phyloP scores from a whole-genome alignment of 768 basidiomycete species.

The Lenzites betulinus region DNA sequence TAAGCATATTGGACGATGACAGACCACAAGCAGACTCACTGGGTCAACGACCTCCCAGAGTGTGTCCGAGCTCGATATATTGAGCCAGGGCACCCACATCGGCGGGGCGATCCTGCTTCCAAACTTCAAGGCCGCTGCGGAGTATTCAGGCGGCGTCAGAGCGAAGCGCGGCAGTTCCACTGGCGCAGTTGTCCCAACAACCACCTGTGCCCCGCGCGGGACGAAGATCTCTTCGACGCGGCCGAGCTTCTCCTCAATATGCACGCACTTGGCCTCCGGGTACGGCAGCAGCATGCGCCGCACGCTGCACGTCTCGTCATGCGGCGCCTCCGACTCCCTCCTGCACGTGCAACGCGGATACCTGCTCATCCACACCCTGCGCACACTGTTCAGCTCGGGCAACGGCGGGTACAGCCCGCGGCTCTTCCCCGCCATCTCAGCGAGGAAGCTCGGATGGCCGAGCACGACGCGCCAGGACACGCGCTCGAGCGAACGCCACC shows the following conservation, averaged over 20 bases:
- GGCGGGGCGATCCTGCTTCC: neutral
- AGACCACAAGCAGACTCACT: neutral
- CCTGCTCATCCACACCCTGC: neutral
- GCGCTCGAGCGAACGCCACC: constrained; percentile 9
- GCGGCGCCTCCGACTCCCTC: neutral
- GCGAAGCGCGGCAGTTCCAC: neutral
- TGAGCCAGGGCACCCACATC: neutral
- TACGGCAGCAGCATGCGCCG: constrained; percentile 1
- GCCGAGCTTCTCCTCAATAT: neutral
- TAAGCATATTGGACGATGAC: neutral
- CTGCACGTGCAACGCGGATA: neutral
- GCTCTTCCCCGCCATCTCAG: neutral
- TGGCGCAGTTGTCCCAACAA: neutral
- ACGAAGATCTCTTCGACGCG: neutral
- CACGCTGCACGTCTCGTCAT: neutral
- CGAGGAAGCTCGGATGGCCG: neutral
- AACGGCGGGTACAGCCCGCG: neutral
- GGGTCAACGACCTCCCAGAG: constrained; percentile 3
- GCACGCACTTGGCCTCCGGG: neutral
- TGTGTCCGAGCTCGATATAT: neutral
- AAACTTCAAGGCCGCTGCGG: neutral
- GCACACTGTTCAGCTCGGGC: neutral
- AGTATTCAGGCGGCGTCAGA: neutral
- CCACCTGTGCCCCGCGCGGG: neutral
- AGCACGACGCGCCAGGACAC: neutral